Evolutionary conservation across 768 basidiomycete species (phyloP).

Genomic region (Gloeophyllum trabeum): DNA sequence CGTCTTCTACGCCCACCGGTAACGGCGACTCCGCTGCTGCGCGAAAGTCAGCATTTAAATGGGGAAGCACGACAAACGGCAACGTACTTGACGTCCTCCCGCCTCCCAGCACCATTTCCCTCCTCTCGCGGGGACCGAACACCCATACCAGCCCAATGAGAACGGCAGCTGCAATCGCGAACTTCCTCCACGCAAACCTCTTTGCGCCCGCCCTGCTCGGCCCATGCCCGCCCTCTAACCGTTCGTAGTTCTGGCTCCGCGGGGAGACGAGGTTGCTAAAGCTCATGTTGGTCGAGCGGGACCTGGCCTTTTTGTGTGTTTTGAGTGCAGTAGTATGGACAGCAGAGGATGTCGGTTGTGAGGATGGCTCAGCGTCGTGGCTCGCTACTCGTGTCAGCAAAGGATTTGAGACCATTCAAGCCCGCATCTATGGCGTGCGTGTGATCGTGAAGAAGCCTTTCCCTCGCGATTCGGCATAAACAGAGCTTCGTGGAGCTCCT

Average conservation of each 20-base stretch:
- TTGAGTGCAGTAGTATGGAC: conserved; percentile 8
- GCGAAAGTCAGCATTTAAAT: too few relatives aligned
- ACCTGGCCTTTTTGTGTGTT: neutral
- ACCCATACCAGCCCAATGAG: conserved; percentile 56
- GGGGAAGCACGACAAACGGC: too few relatives aligned
- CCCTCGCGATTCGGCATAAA: too few relatives aligned
- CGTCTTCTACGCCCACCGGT: too few relatives aligned
- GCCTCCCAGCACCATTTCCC: conserved; percentile 13
- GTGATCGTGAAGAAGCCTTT: too few relatives aligned
- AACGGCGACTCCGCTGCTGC: too few relatives aligned
- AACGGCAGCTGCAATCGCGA: conserved; percentile 44
- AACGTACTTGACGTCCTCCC: too few relatives aligned
- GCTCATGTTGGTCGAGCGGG: neutral
- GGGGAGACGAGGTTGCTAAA: conserved; percentile 16
- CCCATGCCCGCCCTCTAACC: conserved; percentile 51
- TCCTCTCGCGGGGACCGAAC: conserved; percentile 49
- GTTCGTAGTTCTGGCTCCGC: conserved; percentile 39
- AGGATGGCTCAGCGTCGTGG: too few relatives aligned
- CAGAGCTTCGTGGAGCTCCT: too few relatives aligned
- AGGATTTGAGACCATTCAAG: too few relatives aligned
- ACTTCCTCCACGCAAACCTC: conserved; percentile 51
- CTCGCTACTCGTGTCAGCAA: too few relatives aligned
- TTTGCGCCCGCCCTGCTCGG: conserved; percentile 22
- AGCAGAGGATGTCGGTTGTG: conserved; percentile 6
- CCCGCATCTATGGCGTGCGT: too few relatives aligned